These are phyloP conservation scores for Salix arbutifolia DNA, from an alignment of 345 rosid genomes.

Conservation along the genomic window DNA sequence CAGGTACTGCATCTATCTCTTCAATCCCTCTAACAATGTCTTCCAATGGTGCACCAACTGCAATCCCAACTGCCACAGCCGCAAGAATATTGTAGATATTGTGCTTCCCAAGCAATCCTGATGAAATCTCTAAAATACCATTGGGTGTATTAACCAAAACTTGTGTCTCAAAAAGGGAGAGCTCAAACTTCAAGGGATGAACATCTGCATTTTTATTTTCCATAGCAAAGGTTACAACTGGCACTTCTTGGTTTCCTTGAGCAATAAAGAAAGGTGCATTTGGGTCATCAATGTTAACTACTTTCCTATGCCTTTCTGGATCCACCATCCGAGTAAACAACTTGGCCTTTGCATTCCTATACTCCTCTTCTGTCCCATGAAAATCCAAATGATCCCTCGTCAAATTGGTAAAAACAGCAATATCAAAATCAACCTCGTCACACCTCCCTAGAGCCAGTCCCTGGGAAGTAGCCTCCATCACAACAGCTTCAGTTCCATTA, in stretches of 20 bases:
- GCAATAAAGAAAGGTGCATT: constrained; percentile 62
- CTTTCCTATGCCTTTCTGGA: constrained; percentile 87
- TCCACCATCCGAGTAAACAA: constrained; percentile 83
- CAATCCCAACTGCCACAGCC: constrained; percentile 89
- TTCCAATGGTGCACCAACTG: constrained; percentile 90
- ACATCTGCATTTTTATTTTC: constrained; percentile 85
- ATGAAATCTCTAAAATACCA: constrained; percentile 86
- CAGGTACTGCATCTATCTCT: constrained; percentile 92
- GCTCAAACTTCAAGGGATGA: constrained; percentile 79
- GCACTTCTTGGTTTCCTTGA: constrained; percentile 73
- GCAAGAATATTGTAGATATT: constrained; percentile 89
- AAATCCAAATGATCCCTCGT: constrained; percentile 50
- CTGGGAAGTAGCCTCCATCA: constrained; percentile 81
- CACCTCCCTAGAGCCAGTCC: constrained; percentile 67
- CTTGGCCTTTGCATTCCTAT: constrained; percentile 74
- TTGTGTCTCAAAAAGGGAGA: constrained; percentile 85
- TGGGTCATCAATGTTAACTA: constrained; percentile 83
- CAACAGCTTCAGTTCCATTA: constrained; percentile 85
- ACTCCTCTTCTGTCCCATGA: constrained; percentile 70
- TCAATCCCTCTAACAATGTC: constrained; percentile 93
- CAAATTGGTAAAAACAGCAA: constrained; percentile 81
- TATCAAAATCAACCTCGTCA: constrained; percentile 78
- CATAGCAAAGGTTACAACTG: constrained; percentile 84
- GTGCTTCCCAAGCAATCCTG: constrained; percentile 82
- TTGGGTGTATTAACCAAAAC: constrained; percentile 84